Evolutionary conservation across 495 filamentous ascomycete species (phyloP), one percentile per base, ranked within the genome.

Genomic region (Penicillium odoratum): DNA sequence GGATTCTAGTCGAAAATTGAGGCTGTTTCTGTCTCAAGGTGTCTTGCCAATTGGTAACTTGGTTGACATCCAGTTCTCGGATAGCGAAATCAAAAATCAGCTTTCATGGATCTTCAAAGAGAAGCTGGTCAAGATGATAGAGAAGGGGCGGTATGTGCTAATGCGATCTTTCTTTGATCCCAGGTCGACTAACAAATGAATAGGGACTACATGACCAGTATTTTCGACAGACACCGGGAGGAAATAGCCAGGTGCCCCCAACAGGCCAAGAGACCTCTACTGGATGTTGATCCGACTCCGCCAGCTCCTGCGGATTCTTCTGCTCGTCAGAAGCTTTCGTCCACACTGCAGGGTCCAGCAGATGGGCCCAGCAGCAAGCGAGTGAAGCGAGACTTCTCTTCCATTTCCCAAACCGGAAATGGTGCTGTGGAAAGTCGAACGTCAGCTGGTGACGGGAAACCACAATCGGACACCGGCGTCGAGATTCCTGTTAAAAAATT

Each of bases 21-120:
- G 70, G 4, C 62, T 81, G 9, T 46, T 61, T 21, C 62, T 75
- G 18, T 69, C 67, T 3, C 71, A 67, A 33, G 55, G 43, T 10
- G 16, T 49, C 16, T 59, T 61, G 8, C 54, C 31, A 10, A 30
- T 57, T 5, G 62, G 60, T 49, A 60, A 62, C 6, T 50, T 48
- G 13, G 31, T 80, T 7, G 75, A 81, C 42, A 62, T 81, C 25
- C 72, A 81, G 46, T 63, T 80, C 43, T 53, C 36, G 7, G 34
- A 13, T 34, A 67, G 64, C 6, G 4, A 13, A 31, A 31, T 31
- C 31, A 67, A 73, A 51, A 21, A 45, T 26, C 30, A 44, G 0
- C 53, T 80, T 6, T 51, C 62, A 25, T 6, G 29, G 30, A 9
- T 67, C 7, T 33, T 76, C 16, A 25, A 43, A 10, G 36, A 53